Base-by-base conservation (phyloP, 371 early-diverging fungal genomes). In the Mycotypha africana region DNA sequence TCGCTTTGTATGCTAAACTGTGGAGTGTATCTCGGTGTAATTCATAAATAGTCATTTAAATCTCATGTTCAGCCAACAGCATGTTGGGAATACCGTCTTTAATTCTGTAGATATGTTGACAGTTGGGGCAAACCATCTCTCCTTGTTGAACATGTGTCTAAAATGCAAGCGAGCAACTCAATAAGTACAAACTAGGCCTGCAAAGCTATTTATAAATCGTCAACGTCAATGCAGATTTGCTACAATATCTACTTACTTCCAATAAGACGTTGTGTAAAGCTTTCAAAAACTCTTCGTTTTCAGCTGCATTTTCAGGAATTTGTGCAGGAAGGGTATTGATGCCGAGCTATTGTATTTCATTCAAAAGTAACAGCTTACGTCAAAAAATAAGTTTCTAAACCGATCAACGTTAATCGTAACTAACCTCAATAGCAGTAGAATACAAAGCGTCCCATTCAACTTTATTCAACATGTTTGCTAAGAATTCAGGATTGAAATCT, bases 61-160 rank as follows among this genome's bases (percentile, higher is more conserved):
- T 88, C 71, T 97, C 98, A 44, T 85, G 87, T 53, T 96, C 98
- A 32, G 87, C 89, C 28, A 97, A 74, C 12, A 97, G 77, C 96
- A 97, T 96, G 71, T 97, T 97, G 45, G 98, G 93, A 45, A 97
- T 91, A 26, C 94, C 93, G 57, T 95, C 89, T 42, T 78, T 86
- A 60, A 97, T 91, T 42, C 81, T 84, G 65, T 91, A 97, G 25
- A 89, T 82, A 60, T 94, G 98, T 17, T 70, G 69, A 62, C 98
- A 97, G 48, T 83, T 86, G 21, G 79, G 76, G 58, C 98, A 97
- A 14, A 90, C 67, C 97, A 96, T 96, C 56, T 77, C 73, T 16
- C 95, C 98, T 38, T 86, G 79, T 55, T 84, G 82, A 45, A 97
- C 79, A 45, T 86, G 82, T 2, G 89, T 86, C 91, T 92, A 65